Evolutionary conservation across 2,329 filamentous ascomycete genomes (phyloP).

Genomic region (Bipolaris gigantea): DNA sequence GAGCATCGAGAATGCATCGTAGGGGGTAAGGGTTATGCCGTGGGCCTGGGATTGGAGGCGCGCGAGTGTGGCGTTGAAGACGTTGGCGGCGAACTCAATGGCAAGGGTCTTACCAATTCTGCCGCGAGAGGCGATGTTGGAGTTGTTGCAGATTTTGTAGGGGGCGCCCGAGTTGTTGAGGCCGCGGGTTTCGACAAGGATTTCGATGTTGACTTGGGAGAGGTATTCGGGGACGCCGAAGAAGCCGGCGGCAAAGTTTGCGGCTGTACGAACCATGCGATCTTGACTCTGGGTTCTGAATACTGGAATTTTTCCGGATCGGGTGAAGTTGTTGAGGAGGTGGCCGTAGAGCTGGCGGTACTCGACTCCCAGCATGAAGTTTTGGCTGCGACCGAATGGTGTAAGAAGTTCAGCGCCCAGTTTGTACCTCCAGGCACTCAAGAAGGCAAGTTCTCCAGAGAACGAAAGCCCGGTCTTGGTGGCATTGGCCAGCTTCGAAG

Average conservation of each 20-base stretch:
- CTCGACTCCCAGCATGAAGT: conserved; percentile 47
- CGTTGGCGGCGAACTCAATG: conserved; percentile 25
- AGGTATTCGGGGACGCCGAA: conserved; percentile 39
- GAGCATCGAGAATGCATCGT: conserved; percentile 47
- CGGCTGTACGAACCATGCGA: conserved; percentile 39
- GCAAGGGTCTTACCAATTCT: conserved; percentile 34
- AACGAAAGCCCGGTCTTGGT: conserved; percentile 29
- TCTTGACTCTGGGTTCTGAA: conserved; percentile 39
- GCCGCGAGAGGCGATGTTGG: conserved; percentile 29
- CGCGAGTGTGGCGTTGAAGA: conserved; percentile 34
- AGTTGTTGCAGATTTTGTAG: conserved; percentile 35
- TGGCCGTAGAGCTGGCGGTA: conserved; percentile 49
- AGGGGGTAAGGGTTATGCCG: conserved; percentile 37
- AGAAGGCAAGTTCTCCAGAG: conserved; percentile 32
- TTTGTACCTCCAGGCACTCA: conserved; percentile 34
- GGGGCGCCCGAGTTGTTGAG: conserved; percentile 37
- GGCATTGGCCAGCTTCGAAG: conserved; percentile 31
- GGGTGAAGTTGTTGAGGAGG: conserved; percentile 51
- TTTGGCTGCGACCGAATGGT: conserved; percentile 40
- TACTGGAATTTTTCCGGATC: conserved; percentile 43
- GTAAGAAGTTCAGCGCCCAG: conserved; percentile 37
- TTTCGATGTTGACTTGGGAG: conserved; percentile 34
- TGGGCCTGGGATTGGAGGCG: conserved; percentile 32
- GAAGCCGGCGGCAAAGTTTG: conserved; percentile 40
- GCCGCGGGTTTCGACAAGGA: conserved; percentile 30